Base-by-base conservation (phyloP, 108 stramenopile genomes). In the Fistulifera solaris region DNA sequence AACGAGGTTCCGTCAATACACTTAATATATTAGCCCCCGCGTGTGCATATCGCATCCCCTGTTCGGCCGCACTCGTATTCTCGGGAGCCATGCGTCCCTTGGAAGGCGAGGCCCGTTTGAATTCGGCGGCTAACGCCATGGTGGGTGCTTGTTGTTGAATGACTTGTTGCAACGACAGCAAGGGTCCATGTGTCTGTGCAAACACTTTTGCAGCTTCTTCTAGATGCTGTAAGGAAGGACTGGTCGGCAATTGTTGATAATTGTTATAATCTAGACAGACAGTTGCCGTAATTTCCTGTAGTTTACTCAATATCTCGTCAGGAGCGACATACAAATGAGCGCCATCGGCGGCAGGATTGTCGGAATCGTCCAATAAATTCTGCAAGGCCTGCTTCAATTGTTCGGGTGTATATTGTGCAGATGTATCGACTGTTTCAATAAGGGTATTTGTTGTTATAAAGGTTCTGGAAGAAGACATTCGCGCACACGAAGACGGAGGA, bases 111-210 rank as follows among this genome's bases (percentile, higher is more conserved):
- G 96, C 95, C 7, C 98, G 80, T 59, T 99, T 99, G 74, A 99
- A 98, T 72, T 99, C 98, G n/a, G 96, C 96, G 0, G 98, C 98
- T 15, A 99, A 71, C 1, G 85, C 75, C 92, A 94, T 94, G 59
- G 59, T 27, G 0, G 92, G 87, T 51, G 69, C 54, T 40, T 77
- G 68, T 12, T 47, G 44, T 31, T 73, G 71, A 53, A 94, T 84
- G 18, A 80, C 71, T 12, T 51, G 11, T 47, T 67, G 63, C 40
- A 94, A 66, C 58, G 71, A 61, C 23, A 94, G 26, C 2, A 78
- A 68, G 3, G 81, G 71, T 4, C 92, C 92, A 38, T 89, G 67
- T 4, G 47, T 14, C 8, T 49, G 23, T 26, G 81, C 76, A 61
- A 85, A 87, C 19, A 43, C 19, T 15, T 59, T 38, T 18, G 76